Conservation (phyloP, 2,329 filamentous ascomycete genomes). For the Hortaea werneckii region DNA sequence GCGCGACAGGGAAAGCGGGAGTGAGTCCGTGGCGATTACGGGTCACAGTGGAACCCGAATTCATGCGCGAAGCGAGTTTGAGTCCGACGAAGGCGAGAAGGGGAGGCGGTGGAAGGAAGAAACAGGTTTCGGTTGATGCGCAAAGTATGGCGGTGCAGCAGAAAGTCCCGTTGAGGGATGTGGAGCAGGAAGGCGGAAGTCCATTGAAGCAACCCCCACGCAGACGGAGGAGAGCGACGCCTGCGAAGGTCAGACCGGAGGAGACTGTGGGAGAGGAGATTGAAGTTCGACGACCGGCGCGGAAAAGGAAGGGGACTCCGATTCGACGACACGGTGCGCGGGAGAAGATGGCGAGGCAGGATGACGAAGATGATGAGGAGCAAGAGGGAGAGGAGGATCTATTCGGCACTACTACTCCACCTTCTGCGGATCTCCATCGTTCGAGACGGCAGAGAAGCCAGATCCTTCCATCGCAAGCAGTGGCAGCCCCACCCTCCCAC, state of each 20-base stretch:
- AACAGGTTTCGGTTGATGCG: too few relatives aligned
- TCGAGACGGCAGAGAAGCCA: too few relatives aligned
- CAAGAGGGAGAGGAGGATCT: neutral
- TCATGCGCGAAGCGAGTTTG: constrained; percentile 23
- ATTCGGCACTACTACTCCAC: neutral
- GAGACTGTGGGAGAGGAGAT: constrained; percentile 1
- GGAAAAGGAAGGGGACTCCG: constrained; percentile 23
- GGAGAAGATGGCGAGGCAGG: neutral
- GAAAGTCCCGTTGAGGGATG: constrained; percentile 33
- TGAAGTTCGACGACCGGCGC: constrained; percentile 7
- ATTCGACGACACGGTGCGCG: constrained; percentile 4
- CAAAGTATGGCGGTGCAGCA: constrained; percentile 2
- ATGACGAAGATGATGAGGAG: constrained; percentile 1
- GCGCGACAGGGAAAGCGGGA: constrained; percentile 22
- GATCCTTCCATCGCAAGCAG: constrained; percentile 1
- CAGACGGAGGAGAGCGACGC: neutral
- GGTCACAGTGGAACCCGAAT: constrained; percentile 41
- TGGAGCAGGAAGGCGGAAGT: neutral
- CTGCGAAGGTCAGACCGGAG: neutral
- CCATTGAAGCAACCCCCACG: too few relatives aligned
- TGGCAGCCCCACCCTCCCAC: neutral
- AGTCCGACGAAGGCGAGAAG: constrained; percentile 10
- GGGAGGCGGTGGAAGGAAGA: constrained; percentile 19
- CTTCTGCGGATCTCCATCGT: too few relatives aligned
- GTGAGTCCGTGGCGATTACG: constrained; percentile 39